Evolutionary conservation across 1,139 yeast genomes (phyloP), one percentile per base, ranked within the genome.

Genomic region (Geotrichum cucujoidarum): DNA sequence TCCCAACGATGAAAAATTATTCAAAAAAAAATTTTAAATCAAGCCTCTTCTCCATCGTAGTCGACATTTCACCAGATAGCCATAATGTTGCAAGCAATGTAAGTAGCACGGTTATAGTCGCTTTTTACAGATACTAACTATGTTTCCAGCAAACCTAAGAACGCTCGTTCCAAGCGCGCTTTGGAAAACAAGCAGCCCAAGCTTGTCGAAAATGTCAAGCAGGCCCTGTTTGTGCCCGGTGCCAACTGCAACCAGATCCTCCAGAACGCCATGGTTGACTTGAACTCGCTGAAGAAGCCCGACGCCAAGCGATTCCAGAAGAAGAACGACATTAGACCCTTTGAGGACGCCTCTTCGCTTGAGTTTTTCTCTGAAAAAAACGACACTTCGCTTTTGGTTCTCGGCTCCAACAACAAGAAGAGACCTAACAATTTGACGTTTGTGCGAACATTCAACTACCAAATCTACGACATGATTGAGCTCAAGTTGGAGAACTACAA

Each of bases 351-450:
- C n/a, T 63, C 83, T 4, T 78, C 83, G 38, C 70, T 94, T 52
- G 98, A 94, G 67, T 92, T 94, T 62, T 86, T 90, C 65, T 76
- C 95, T 55, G 96, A 90, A 67, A 94, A 92, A 75, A 94, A 92
- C 66, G 98, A 92, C 67, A 69, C 85, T 41, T 88, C 97, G 2
- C 71, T 92, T 55, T 67, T 92, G 63, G 95, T 92, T n/a, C 74
- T 90, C 50, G 78, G 90, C 6, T 75, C 88, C 17, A 80, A 80
- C 68, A 88, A 87, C 64, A 94, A 92, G 69, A 92, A 94, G 73
- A 80, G 98, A 67, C 96, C 95, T 55, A 88, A 90, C 67, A 88
- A 89, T 53, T 72, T 92, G 60, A 87, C 94, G 1, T 92, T 89
- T 66, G 74, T 83, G 32, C 78, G 99, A 64, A 88, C 95, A 41